phyloP scores from a whole-genome alignment of 352 stramenopile genomes.

The Globisporangium orthogonon region DNA sequence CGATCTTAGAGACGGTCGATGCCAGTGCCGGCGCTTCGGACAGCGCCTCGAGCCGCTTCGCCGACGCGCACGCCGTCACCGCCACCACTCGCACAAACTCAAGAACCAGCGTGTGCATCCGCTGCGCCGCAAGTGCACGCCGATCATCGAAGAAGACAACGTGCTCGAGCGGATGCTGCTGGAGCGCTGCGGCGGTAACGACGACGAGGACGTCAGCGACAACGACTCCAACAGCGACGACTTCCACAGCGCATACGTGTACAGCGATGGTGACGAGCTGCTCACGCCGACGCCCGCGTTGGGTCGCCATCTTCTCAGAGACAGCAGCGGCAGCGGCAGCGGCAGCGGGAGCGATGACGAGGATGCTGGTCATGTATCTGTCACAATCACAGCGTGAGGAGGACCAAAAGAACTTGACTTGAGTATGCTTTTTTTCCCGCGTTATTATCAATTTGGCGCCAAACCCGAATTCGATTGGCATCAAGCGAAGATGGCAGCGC shows the following conservation, averaged over 20 bases:
- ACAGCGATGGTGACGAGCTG: neutral
- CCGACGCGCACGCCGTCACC: slow-evolving; percentile 1
- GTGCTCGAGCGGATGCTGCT: slow-evolving; percentile 9
- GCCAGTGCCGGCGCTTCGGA: slow-evolving; percentile 10
- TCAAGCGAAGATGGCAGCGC: slow-evolving; percentile 21
- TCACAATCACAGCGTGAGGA: neutral
- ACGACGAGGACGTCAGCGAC: neutral
- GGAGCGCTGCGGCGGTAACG: neutral
- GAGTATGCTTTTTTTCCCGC: no score
- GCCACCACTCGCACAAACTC: neutral
- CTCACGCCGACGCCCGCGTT: neutral
- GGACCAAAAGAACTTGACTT: neutral
- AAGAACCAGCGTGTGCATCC: neutral
- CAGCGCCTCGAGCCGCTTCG: slow-evolving; percentile 7
- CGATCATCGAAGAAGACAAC: slow-evolving; percentile 14
- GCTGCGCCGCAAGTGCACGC: neutral
- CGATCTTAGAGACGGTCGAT: neutral
- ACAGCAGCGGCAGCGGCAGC: neutral
- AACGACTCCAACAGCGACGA: neutral
- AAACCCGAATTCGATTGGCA: neutral
- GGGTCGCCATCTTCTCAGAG: no score
- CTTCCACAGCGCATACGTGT: no score
- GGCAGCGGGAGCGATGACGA: neutral
- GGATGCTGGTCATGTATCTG: neutral
- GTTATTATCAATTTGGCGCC: neutral